Evolutionary conservation across 345 rosid genomes (phyloP).

Genomic region (Gossypium anomalum): DNA sequence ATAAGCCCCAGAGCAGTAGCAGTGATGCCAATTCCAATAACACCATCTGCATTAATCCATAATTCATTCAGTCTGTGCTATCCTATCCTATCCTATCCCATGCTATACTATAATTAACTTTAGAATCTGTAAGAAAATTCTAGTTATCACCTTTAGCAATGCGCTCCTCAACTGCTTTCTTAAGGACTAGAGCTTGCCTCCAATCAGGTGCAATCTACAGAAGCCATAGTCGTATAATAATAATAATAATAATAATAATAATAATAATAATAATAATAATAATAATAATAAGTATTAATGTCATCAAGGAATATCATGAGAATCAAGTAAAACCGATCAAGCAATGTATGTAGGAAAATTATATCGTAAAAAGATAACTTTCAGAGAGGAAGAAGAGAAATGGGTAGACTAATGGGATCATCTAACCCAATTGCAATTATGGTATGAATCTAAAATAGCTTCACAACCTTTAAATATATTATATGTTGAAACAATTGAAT

Average conservation of each 20-base stretch:
- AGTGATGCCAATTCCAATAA: constrained; percentile 81
- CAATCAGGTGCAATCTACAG: constrained; percentile 72
- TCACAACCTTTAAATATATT: background rate
- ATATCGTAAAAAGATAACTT: background rate
- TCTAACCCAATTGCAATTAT: background rate
- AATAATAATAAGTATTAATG: background rate
- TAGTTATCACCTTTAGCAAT: constrained; percentile 52
- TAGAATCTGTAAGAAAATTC: background rate
- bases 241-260: no score
- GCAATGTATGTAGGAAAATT: background rate
- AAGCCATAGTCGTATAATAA: constrained; percentile 9
- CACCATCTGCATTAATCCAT: constrained; percentile 51
- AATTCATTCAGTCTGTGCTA: constrained; percentile 11
- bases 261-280: background rate
- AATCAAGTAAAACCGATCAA: background rate
- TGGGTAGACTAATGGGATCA: background rate
- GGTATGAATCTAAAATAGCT: background rate
- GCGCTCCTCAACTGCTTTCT: constrained; percentile 60
- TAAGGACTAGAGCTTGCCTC: constrained; percentile 71
- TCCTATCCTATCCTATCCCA: background rate
- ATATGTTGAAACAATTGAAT: background rate
- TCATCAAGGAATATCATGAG: background rate
- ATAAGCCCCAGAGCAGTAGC: constrained; percentile 81
- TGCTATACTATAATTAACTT: background rate
- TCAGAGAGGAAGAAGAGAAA: background rate